These are phyloP conservation scores for Bryum argenteum DNA, from an alignment of 225 moss, liverwort and hornwort genomes.

Conservation along the genomic window DNA sequence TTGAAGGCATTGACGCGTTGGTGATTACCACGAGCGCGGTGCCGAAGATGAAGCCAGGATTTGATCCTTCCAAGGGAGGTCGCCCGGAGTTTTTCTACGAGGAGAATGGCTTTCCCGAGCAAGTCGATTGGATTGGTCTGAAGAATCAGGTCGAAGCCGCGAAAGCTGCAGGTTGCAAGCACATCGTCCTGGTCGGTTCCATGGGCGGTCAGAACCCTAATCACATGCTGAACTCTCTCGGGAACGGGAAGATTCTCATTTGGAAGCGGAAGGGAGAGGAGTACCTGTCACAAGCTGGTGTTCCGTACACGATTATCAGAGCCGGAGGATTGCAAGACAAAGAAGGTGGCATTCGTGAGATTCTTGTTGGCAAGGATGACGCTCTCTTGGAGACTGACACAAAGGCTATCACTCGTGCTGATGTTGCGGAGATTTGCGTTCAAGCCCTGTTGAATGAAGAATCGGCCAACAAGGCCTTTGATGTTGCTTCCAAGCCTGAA, in stretches of 20 bases:
- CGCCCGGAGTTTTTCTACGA: conserved; percentile 81
- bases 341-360: conserved; percentile 69
- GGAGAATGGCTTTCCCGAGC: conserved; percentile 69
- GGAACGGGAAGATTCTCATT: conserved; percentile 87
- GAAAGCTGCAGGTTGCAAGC: conserved; percentile 80
- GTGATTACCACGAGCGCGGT: conserved; percentile 82
- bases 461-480: conserved; percentile 51
- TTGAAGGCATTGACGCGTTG: conserved; percentile 66
- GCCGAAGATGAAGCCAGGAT: conserved; percentile 90
- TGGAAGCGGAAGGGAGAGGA: conserved; percentile 96
- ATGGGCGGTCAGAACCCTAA: conserved; percentile 90
- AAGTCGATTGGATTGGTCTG: conserved; percentile 84
- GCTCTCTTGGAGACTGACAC: conserved; percentile 60
- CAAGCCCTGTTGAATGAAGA: conserved; percentile 48
- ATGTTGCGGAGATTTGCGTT: conserved; percentile 76
- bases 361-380: conserved; percentile 71
- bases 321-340: conserved; percentile 91
- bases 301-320: conserved; percentile 85
- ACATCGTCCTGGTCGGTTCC: conserved; percentile 80
- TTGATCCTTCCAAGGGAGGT: conserved; percentile 83
- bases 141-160: conserved; percentile 84
- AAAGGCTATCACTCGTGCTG: conserved; percentile 64
- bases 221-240: conserved; percentile 73
- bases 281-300: conserved; percentile 72
- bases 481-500: conserved; percentile 57